These are phyloP conservation scores for Cercophora scortea DNA, from an alignment of 495 filamentous ascomycete genomes.

Conservation along the genomic window DNA sequence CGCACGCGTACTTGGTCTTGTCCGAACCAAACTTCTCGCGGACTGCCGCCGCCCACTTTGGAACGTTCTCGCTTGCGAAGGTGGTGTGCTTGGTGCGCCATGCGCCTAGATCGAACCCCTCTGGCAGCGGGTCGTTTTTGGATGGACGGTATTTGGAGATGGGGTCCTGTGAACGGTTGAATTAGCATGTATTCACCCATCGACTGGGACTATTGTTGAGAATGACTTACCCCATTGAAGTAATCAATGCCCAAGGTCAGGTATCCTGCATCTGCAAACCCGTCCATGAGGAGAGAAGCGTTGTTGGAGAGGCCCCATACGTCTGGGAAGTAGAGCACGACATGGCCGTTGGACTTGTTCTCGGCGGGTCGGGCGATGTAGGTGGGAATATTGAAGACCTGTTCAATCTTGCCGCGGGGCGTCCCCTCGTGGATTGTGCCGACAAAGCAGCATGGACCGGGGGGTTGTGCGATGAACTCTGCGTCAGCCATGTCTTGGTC, in stretches of 20 bases:
- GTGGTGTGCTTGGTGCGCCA: constrained; percentile 31
- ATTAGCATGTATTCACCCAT: no score
- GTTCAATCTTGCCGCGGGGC: constrained; percentile 19
- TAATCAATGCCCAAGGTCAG: constrained; percentile 32
- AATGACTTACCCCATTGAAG: constrained; percentile 25
- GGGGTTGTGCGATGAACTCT: constrained; percentile 21
- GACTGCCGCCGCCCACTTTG: constrained; percentile 27
- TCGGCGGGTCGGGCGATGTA: constrained; percentile 25
- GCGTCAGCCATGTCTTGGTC: not conserved
- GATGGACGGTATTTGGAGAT: constrained; percentile 31
- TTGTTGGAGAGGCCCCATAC: constrained; percentile 34
- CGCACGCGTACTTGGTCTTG: constrained; percentile 25
- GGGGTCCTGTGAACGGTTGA: constrained; percentile 17
- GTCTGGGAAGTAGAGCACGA: constrained; percentile 36
- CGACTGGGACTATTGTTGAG: no score
- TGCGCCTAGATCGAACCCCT: constrained; percentile 29
- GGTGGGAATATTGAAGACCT: constrained; percentile 23
- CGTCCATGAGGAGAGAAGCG: constrained; percentile 31
- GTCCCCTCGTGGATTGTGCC: constrained; percentile 28
- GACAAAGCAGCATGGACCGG: constrained; percentile 23
- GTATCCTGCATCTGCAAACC: constrained; percentile 35
- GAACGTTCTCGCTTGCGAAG: constrained; percentile 24
- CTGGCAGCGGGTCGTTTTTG: constrained; percentile 18
- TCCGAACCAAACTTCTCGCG: constrained; percentile 21
- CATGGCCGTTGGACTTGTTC: constrained; percentile 25